These are phyloP conservation scores for Penicillium sp. DNA, from an alignment of 2,329 filamentous ascomycete species.

Conservation along the genomic window DNA sequence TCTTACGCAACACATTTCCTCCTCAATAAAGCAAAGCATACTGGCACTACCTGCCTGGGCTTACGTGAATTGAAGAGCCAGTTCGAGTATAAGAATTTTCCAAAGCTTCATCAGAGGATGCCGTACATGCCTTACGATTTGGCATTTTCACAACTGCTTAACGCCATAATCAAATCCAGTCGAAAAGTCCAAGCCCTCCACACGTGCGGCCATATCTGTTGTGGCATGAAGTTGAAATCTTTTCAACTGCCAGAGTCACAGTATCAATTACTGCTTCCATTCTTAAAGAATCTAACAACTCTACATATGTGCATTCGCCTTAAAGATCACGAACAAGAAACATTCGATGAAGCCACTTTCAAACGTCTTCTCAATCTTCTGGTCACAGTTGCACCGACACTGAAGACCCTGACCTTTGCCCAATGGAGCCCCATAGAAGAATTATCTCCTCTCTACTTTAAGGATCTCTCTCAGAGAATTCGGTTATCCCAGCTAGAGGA, in stretches of 20 bases:
- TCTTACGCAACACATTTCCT: constrained; percentile 1
- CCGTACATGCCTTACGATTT: constrained; percentile 1
- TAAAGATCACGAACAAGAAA: not conserved
- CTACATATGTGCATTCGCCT: constrained; percentile 7
- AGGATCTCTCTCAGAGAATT: constrained; percentile 1
- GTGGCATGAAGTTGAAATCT: not conserved
- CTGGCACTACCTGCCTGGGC: constrained; percentile 1
- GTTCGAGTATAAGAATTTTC: not conserved
- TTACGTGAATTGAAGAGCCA: constrained; percentile 6
- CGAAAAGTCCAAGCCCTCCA: constrained; percentile 1
- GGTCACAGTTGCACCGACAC: constrained; percentile 1
- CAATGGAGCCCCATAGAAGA: constrained; percentile 5
- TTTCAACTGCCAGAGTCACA: constrained; percentile 1
- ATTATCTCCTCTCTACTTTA: constrained; percentile 2
- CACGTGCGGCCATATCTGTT: not conserved
- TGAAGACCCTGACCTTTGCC: not conserved
- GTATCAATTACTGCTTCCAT: constrained; percentile 1
- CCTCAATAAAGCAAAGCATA: not conserved
- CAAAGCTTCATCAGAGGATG: not conserved
- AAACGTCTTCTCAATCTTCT: constrained; percentile 1
- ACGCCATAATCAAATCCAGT: constrained; percentile 4
- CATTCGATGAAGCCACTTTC: not conserved
- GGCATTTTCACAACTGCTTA: constrained; percentile 3
- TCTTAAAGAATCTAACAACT: constrained; percentile 1
- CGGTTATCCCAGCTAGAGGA: constrained; percentile 4